These are phyloP conservation scores for Rhododendron ovatum DNA, from an alignment of 148 eudicot species.

Conservation along the genomic window DNA sequence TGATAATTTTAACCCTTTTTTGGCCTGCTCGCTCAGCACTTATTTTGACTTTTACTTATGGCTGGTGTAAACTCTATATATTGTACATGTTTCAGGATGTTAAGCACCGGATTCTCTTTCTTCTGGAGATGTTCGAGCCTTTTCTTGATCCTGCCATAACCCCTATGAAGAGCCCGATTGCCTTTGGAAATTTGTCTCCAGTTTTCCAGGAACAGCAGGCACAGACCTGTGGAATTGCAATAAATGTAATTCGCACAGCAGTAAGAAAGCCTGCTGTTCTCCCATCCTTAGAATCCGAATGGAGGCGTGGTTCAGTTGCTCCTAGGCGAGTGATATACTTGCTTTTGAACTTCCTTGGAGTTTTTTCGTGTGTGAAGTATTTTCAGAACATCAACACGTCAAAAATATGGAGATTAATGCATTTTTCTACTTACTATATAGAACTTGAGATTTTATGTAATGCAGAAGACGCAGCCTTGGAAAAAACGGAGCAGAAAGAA, in stretches of 20 bases:
- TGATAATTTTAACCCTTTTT: slow-evolving; percentile 1
- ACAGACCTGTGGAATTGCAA: slow-evolving; percentile 47
- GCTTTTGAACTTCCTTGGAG: neutral
- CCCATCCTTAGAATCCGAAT: slow-evolving; percentile 67
- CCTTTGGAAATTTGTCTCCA: slow-evolving; percentile 47
- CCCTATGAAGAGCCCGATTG: slow-evolving; percentile 44
- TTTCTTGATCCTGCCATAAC: slow-evolving; percentile 63
- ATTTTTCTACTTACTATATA: neutral
- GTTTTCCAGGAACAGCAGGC: slow-evolving; percentile 38
- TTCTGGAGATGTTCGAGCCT: slow-evolving; percentile 73
- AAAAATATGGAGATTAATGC: neutral
- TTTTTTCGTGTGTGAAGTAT: neutral
- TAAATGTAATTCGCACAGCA: slow-evolving; percentile 67
- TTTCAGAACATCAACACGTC: neutral
- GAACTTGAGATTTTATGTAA: neutral
- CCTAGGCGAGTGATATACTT: slow-evolving; percentile 45
- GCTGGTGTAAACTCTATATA: slow-evolving; percentile 9
- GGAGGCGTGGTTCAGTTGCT: slow-evolving; percentile 77
- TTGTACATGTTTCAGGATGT: slow-evolving; percentile 46
- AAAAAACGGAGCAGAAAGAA: neutral
- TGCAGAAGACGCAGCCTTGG: neutral
- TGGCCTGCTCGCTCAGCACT: neutral
- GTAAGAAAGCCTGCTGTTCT: slow-evolving; percentile 68
- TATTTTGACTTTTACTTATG: neutral
- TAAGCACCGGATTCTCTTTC: slow-evolving; percentile 65